phyloP scores from a whole-genome alignment of 441 rosid genomes.

The Syzygium syzygioides region DNA sequence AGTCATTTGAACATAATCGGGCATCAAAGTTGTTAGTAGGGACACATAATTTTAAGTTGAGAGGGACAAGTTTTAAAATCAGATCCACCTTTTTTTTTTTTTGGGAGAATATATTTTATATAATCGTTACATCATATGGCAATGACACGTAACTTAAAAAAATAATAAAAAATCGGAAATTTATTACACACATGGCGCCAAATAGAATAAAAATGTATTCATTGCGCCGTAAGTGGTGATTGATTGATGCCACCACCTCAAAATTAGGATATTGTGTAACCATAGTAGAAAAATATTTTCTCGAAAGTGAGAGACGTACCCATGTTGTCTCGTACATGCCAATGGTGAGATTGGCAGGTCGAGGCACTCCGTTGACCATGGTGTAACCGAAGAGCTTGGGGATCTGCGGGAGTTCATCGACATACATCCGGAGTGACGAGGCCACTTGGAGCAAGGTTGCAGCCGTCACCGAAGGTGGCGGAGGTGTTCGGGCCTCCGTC shows the following conservation, averaged over 20 bases:
- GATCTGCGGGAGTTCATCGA: conserved; percentile 71
- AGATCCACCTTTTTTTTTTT: too few species aligned
- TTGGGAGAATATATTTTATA: background rate
- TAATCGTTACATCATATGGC: background rate
- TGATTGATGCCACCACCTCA: background rate
- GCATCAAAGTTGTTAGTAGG: too few species aligned
- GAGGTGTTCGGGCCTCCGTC: background rate
- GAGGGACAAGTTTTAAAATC: too few species aligned
- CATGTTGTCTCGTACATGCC: conserved; percentile 75
- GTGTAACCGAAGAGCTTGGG: conserved; percentile 51
- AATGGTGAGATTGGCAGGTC: conserved; percentile 44
- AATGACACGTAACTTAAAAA: too few species aligned
- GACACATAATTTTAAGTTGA: too few species aligned
- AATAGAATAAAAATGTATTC: background rate
- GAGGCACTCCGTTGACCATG: conserved; percentile 27
- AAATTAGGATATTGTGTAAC: background rate
- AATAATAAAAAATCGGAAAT: background rate
- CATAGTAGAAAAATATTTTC: background rate
- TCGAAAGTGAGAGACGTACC: conserved; percentile 25
- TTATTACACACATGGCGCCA: too few species aligned
- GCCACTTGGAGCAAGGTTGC: background rate
- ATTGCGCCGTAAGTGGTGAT: background rate
- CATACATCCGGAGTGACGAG: conserved; percentile 48
- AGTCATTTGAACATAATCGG: background rate
- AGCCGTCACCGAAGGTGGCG: background rate